These are phyloP conservation scores for Tetradesmus obliquus DNA, from an alignment of 139 green algal genomes.

Conservation along the genomic window DNA sequence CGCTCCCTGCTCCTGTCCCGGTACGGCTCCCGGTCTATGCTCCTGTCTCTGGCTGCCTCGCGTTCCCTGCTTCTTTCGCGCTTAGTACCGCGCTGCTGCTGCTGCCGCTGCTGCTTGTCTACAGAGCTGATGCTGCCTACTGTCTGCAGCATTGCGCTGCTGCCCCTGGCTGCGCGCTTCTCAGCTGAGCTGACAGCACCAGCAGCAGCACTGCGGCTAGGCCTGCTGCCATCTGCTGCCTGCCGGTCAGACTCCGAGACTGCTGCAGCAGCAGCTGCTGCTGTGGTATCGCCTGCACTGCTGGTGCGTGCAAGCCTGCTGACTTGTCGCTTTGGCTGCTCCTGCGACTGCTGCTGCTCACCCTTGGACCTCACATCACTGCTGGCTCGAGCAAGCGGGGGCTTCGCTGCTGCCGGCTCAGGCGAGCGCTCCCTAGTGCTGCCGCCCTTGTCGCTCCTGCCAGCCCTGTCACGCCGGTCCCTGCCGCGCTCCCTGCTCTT, in stretches of 20 bases:
- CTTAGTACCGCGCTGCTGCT: not conserved
- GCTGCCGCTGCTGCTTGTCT: not conserved
- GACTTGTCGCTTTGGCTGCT: constrained; percentile 5
- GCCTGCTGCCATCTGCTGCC: not conserved
- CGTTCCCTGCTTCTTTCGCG: not conserved
- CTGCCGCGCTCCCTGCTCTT: not conserved
- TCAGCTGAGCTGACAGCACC: not conserved
- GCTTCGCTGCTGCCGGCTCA: not conserved
- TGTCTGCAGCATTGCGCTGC: not conserved
- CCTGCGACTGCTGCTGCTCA: constrained; percentile 2
- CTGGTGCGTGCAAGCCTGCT: constrained; percentile 6
- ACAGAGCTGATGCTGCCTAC: not conserved
- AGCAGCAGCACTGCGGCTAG: not conserved
- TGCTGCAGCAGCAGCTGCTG: not conserved
- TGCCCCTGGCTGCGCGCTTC: not conserved
- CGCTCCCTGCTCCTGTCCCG: not conserved
- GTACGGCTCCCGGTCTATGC: not conserved
- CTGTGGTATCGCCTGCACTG: not conserved
- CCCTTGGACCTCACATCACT: not conserved
- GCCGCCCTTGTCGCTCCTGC: not conserved
- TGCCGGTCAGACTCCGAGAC: not conserved
- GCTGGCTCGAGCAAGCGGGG: constrained; percentile 8
- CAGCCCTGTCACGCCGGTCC: not conserved
- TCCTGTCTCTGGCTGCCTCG: not conserved
- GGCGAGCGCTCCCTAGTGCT: not conserved